Evolutionary conservation across 345 rosid species (phyloP).

Genomic region (Boechera stricta): DNA sequence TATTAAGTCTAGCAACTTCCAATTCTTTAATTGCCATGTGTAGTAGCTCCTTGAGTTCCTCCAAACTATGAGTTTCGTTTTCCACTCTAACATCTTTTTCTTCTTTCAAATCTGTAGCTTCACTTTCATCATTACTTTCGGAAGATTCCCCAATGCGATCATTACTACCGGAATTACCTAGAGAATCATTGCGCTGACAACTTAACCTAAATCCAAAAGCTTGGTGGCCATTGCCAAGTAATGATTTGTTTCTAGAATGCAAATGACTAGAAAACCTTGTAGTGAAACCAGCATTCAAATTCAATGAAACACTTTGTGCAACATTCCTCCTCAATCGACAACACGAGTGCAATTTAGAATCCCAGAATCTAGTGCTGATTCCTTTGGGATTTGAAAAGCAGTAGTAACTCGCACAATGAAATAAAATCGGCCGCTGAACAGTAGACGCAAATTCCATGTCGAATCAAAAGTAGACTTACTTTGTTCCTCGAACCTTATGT

Average conservation of each 20-base stretch:
- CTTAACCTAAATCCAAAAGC: conserved; percentile 43
- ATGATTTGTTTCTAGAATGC: conserved; percentile 41
- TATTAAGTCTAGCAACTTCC: conserved; percentile 79
- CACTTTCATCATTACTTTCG: conserved; percentile 48
- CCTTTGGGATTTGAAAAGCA: conserved; percentile 44
- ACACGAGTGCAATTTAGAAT: conserved; percentile 35
- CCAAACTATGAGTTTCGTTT: conserved; percentile 52
- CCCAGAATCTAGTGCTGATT: conserved; percentile 43
- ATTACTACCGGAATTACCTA: conserved; percentile 61
- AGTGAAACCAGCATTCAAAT: conserved; percentile 45
- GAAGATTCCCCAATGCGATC: conserved; percentile 54
- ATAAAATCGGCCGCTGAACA: conserved; percentile 51
- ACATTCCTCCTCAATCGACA: conserved; percentile 41
- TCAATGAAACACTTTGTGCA: background rate
- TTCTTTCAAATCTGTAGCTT: conserved; percentile 41
- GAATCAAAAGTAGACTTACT: conserved; percentile 26
- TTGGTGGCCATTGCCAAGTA: conserved; percentile 42
- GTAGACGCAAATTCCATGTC: conserved; percentile 66
- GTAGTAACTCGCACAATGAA: conserved; percentile 36
- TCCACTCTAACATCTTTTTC: conserved; percentile 49
- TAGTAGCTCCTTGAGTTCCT: conserved; percentile 64
- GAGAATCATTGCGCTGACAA: conserved; percentile 73
- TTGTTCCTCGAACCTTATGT: conserved; percentile 4
- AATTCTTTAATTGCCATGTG: conserved; percentile 67
- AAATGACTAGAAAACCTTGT: conserved; percentile 42